Evolutionary conservation across 2,329 filamentous ascomycete genomes (phyloP).

Genomic region (Xylaria multiplex): DNA sequence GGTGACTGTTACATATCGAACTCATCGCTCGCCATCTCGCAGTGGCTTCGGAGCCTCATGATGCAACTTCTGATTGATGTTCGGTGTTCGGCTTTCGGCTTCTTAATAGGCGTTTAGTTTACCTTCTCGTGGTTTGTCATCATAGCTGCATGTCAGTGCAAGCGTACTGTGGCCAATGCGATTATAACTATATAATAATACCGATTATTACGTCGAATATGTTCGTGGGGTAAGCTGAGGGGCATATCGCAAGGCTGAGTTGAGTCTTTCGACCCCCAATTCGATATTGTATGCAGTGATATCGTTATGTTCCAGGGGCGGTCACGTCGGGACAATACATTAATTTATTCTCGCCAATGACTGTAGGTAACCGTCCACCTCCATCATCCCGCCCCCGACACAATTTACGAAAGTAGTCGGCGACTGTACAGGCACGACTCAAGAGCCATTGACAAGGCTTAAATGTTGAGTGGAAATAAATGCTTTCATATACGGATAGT

Average conservation of each 20-base stretch:
- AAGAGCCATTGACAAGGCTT: not conserved
- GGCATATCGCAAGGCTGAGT: not conserved
- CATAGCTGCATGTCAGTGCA: not conserved
- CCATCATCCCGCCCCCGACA: not conserved
- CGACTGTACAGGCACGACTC: not conserved
- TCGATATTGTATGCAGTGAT: not conserved
- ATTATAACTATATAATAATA: not conserved
- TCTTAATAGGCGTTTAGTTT: not conserved
- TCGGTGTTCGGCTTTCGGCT: conserved; percentile 27
- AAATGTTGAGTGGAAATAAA: not conserved
- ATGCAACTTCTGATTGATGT: not conserved
- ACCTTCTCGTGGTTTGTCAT: not conserved
- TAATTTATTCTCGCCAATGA: not conserved
- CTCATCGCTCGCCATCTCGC: not conserved
- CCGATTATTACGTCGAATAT: not conserved
- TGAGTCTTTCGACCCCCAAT: not conserved
- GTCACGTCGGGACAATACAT: not conserved
- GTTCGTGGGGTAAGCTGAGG: not conserved
- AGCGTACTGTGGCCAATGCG: not conserved
- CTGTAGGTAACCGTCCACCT: not conserved
- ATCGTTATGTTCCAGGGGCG: not conserved
- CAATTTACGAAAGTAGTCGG: not conserved
- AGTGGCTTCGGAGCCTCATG: not conserved
- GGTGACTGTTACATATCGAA: not conserved
- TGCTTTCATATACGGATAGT: not conserved